These are phyloP conservation scores for Cadophora gregata DNA, from an alignment of 2,329 filamentous ascomycete genomes.

Conservation along the genomic window DNA sequence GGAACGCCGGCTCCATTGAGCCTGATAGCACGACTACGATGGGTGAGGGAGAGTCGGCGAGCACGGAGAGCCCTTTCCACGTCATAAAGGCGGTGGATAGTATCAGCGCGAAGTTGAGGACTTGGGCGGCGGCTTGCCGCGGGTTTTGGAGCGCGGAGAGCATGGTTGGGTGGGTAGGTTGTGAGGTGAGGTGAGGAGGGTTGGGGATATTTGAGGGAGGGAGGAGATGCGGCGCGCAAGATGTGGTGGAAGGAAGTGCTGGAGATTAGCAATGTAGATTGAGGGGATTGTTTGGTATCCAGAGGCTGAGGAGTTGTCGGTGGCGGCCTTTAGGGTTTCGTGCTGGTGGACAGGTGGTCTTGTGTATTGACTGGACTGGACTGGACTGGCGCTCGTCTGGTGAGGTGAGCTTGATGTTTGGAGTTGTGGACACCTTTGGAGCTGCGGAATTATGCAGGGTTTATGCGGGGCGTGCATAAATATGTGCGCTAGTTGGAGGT, in stretches of 20 bases:
- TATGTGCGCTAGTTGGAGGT: not conserved
- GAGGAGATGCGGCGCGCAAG: constrained; percentile 1
- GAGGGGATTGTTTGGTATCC: not conserved
- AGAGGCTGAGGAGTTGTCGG: constrained; percentile 9
- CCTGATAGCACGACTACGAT: constrained; percentile 67
- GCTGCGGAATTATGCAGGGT: constrained; percentile 23
- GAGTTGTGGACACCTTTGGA: constrained; percentile 38
- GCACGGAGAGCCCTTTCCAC: constrained; percentile 73
- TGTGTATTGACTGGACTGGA: not conserved
- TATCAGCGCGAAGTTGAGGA: constrained; percentile 76
- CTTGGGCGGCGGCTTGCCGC: constrained; percentile 68
- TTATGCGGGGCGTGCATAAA: constrained; percentile 22
- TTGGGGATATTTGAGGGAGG: not conserved
- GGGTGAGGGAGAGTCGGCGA: constrained; percentile 63
- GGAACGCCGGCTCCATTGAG: constrained; percentile 67
- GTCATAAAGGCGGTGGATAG: constrained; percentile 77
- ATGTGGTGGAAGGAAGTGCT: not conserved
- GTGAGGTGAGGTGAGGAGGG: not conserved
- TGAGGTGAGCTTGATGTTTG: not conserved
- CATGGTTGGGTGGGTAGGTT: constrained; percentile 48
- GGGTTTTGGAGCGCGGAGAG: constrained; percentile 63
- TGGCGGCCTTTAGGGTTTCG: constrained; percentile 21
- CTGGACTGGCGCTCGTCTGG: not conserved
- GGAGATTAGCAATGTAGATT: not conserved
- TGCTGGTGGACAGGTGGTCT: constrained; percentile 32